These are phyloP conservation scores for Ogataea nakhonphanomensis DNA, from an alignment of 805 yeast species.

Conservation along the genomic window DNA sequence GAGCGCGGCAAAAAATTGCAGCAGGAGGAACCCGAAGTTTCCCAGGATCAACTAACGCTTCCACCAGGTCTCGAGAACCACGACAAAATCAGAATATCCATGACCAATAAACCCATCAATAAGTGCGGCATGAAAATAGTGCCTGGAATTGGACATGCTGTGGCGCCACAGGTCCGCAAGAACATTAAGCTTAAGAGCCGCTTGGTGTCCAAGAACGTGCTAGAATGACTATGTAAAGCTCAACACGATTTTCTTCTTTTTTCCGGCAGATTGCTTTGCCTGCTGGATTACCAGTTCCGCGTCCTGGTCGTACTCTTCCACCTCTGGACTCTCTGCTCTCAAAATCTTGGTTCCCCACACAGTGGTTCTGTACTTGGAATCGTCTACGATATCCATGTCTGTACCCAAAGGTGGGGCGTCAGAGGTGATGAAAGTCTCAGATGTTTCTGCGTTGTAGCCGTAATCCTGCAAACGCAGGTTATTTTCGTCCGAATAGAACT, in stretches of 20 bases:
- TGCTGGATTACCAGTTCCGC: conserved; percentile 47
- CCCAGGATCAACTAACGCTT: not conserved
- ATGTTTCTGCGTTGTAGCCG: conserved; percentile 33
- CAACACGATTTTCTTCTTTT: conserved; percentile 35
- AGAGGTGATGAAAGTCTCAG: conserved; percentile 21
- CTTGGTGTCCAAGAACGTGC: conserved; percentile 36
- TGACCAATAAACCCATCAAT: conserved; percentile 21
- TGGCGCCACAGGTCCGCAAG: not conserved
- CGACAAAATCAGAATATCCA: conserved; percentile 21
- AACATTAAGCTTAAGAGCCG: conserved; percentile 19
- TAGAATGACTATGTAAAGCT: conserved; percentile 50
- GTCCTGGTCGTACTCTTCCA: conserved; percentile 45
- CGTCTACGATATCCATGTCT: conserved; percentile 9
- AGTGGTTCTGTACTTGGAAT: conserved; percentile 37
- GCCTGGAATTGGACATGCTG: conserved; percentile 22
- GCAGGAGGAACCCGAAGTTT: conserved; percentile 2
- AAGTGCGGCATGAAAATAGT: conserved; percentile 30
- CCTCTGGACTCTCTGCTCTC: conserved; percentile 35
- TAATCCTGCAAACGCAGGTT: conserved; percentile 34
- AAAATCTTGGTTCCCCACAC: conserved; percentile 76
- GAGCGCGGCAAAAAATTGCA: conserved; percentile 35
- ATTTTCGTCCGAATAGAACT: conserved; percentile 61
- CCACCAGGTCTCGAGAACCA: conserved; percentile 10
- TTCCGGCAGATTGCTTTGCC: conserved; percentile 45
- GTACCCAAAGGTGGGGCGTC: conserved; percentile 17